phyloP scores from a whole-genome alignment of 2,329 filamentous ascomycete species.

The Ceratocystis destructans region DNA sequence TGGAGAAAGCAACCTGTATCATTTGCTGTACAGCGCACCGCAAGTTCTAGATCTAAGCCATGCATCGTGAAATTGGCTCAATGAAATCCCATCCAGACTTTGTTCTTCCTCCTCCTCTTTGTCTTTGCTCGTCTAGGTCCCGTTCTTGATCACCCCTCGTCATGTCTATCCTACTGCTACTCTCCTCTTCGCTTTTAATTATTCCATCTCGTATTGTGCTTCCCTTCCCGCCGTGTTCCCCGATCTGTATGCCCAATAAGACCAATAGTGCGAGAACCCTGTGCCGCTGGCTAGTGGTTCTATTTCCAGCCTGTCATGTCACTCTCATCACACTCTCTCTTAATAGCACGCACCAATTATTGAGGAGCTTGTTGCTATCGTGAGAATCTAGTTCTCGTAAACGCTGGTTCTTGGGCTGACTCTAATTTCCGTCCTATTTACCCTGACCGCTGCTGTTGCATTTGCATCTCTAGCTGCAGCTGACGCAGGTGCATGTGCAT shows the following conservation, averaged over 20 bases:
- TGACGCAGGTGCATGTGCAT: neutral
- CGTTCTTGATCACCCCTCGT: neutral
- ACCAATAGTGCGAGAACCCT: neutral
- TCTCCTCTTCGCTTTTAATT: neutral
- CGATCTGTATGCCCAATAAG: neutral
- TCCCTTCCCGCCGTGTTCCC: neutral
- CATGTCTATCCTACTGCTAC: neutral
- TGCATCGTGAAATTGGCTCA: constrained; percentile 5
- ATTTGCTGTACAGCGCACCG: neutral
- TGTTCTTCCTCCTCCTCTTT: neutral
- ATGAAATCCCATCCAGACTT: constrained; percentile 3
- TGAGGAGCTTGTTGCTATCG: neutral
- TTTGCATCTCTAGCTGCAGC: neutral
- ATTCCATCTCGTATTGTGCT: neutral
- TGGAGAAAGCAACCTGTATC: neutral
- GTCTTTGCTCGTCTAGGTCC: neutral
- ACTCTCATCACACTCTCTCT: neutral
- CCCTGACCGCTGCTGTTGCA: neutral
- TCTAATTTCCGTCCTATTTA: neutral
- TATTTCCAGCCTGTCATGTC: neutral
- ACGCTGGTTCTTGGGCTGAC: neutral
- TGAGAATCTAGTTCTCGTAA: neutral
- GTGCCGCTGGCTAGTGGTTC: neutral
- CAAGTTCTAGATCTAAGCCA: neutral
- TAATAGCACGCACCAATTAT: too few relatives aligned